Evolutionary conservation across 495 filamentous ascomycete species (phyloP), one percentile per base, ranked within the genome.

Genomic region (Aspergillus sparsus): DNA sequence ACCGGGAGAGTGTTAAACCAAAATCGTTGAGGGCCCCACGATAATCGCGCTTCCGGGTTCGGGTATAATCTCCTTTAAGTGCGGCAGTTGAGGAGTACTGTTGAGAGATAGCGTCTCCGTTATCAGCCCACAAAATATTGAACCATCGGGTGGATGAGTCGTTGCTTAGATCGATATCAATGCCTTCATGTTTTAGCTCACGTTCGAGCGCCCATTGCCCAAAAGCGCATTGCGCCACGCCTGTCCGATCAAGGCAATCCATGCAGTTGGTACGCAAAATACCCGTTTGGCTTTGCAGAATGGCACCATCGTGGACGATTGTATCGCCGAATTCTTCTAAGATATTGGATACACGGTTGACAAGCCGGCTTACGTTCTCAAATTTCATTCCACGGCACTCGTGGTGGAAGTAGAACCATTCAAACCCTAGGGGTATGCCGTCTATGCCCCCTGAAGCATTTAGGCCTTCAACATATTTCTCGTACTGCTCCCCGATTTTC

Each of bases 371-470:
- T 6, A 98, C 92, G 50, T 96, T 96, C 70, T 97, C 92, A 66
- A 97, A 98, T 58, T 90, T 93, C 94, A 98, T 97, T 0, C 93
- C 93, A 4, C 91, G 87, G 67, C 93, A 98, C 31, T 87, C 86
- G 16, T 82, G 79, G 67, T 97, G 93, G 68, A 98, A 98, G 65
- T 97, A 94, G 60, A 97, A 98, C 94, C 94, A 98, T 70, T 93
- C 91, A 65, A 94, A 92, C 1, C 75, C 80, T 34, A 94, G 71
- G n/a, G 68, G 68, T 2, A 74, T 69, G 21, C 75, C 82, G 49
- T 84, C 80, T 34, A 82, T 76, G 0, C 80, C 80, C 5, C 78
- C 75, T 34, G 83, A 76, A n/a, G 86, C 73, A 59, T 92, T 92
- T 39, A 94, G 72, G 13, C 71, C 68, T 18, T 83, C 68, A 0